A percentile compares a stretch with the other conserved stretches of the same genome.
These are phyloP conservation scores for Talaromyces verruculosus DNA, from an alignment of 2,329 filamentous ascomycete genomes.

Conservation along the genomic window DNA sequence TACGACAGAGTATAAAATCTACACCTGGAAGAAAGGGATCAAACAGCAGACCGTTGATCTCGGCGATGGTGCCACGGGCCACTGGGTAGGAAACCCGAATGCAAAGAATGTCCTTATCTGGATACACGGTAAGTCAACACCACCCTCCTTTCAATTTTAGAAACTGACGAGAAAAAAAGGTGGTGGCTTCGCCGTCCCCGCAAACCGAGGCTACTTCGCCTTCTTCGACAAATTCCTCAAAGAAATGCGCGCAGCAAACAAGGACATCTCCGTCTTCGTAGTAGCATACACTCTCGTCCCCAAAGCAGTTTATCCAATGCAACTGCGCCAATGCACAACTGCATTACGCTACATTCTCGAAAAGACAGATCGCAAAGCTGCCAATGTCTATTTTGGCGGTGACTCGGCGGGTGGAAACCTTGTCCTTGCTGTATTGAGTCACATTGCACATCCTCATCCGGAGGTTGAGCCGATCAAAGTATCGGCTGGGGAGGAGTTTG, in stretches of 20 bases:
- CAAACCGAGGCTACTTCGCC: slow-evolving; percentile 48
- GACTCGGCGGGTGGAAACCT: slow-evolving; percentile 49
- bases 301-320: slow-evolving; percentile 44
- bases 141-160: neutral
- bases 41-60: slow-evolving; percentile 34
- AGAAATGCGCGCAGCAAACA: slow-evolving; percentile 43
- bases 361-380: slow-evolving; percentile 34
- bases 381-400: slow-evolving; percentile 43
- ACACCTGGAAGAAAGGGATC: slow-evolving; percentile 21
- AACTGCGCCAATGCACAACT: slow-evolving; percentile 44
- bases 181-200: slow-evolving; percentile 57
- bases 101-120: slow-evolving; percentile 43
- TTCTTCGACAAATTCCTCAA: slow-evolving; percentile 50
- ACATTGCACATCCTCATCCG: slow-evolving; percentile 56
- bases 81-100: slow-evolving; percentile 41
- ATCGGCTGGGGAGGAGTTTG: slow-evolving; percentile 45
- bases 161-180: slow-evolving; percentile 35
- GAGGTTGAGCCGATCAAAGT: slow-evolving; percentile 45
- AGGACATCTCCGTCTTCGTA: slow-evolving; percentile 52
- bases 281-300: slow-evolving; percentile 61
- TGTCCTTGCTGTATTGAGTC: slow-evolving; percentile 40
- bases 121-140: slow-evolving; percentile 35
- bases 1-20: slow-evolving; percentile 12
- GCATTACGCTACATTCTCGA: slow-evolving; percentile 42
- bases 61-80: slow-evolving; percentile 36